Evolutionary conservation across 106 monocot species (phyloP).

Genomic region (Acanthochlamys bracteata): DNA sequence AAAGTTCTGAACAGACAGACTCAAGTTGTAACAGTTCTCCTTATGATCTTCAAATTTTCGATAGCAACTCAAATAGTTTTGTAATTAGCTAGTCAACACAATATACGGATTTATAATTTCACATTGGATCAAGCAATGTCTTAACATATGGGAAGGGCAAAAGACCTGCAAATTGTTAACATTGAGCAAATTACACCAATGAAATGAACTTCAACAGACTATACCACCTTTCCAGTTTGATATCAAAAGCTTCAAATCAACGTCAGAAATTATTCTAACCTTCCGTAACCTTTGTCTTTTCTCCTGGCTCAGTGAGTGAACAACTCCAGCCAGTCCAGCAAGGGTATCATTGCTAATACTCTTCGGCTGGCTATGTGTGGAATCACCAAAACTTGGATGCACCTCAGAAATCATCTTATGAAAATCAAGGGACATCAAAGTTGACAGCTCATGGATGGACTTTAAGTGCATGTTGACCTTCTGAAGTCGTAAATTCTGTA

Average conservation of each 20-base stretch:
- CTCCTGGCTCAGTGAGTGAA: conserved; percentile 56
- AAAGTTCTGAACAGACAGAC: too few relatives aligned
- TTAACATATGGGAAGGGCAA: too few relatives aligned
- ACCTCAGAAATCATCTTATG: conserved; percentile 40
- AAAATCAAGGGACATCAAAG: conserved; percentile 50
- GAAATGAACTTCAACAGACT: too few relatives aligned
- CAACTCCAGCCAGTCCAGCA: conserved; percentile 41
- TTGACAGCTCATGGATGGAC: conserved; percentile 48
- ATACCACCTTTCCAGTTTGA: background rate
- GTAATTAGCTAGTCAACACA: too few relatives aligned
- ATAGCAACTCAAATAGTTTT: too few relatives aligned
- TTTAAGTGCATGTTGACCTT: conserved; percentile 49
- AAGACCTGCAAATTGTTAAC: too few relatives aligned
- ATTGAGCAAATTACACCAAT: too few relatives aligned
- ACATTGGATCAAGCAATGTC: too few relatives aligned
- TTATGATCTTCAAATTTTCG: too few relatives aligned
- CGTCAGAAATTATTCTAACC: conserved; percentile 24
- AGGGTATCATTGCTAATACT: conserved; percentile 76
- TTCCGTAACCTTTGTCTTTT: conserved; percentile 64
- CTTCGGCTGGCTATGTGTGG: conserved; percentile 21
- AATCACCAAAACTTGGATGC: conserved; percentile 51
- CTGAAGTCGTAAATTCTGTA: conserved; percentile 54
- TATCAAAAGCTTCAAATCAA: background rate
- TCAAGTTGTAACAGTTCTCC: too few relatives aligned
- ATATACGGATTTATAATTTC: too few relatives aligned